These are phyloP conservation scores for Nephelium lappaceum DNA, from an alignment of 345 rosid species.

Conservation along the genomic window DNA sequence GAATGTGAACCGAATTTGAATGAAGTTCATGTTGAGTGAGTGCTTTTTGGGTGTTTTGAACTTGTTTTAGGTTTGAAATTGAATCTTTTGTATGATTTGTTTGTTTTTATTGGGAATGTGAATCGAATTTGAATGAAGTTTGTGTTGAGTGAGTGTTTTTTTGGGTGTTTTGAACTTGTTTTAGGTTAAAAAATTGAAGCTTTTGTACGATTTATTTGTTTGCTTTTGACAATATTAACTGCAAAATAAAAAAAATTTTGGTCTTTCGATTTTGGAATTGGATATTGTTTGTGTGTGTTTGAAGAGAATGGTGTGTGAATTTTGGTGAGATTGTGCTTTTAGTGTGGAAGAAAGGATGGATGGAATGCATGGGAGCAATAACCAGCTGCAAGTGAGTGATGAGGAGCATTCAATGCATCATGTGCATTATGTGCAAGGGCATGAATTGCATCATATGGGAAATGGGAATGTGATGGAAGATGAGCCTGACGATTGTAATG, in stretches of 20 bases:
- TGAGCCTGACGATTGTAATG: conserved; percentile 37
- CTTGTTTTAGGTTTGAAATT: too few species aligned
- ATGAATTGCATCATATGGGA: conserved; percentile 44
- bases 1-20: background rate
- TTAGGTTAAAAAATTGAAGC: too few species aligned
- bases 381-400: conserved; percentile 44
- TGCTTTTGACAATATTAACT: too few species aligned
- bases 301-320: background rate
- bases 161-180: too few species aligned
- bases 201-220: background rate
- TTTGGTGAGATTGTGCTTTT: background rate
- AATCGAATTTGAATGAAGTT: background rate
- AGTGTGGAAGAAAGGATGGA: conserved; percentile 38
- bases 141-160: too few species aligned
- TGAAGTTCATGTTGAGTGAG: background rate
- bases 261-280: background rate
- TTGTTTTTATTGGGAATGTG: background rate
- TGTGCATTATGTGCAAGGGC: conserved; percentile 46
- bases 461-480: conserved; percentile 44
- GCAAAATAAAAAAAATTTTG: background rate
- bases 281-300: background rate
- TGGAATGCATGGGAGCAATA: conserved; percentile 43
- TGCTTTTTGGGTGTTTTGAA: too few species aligned
- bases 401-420: conserved; percentile 45
- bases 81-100: background rate